Evolutionary conservation across 305 asterid genomes (phyloP).

Genomic region (Coffea humblotiana): DNA sequence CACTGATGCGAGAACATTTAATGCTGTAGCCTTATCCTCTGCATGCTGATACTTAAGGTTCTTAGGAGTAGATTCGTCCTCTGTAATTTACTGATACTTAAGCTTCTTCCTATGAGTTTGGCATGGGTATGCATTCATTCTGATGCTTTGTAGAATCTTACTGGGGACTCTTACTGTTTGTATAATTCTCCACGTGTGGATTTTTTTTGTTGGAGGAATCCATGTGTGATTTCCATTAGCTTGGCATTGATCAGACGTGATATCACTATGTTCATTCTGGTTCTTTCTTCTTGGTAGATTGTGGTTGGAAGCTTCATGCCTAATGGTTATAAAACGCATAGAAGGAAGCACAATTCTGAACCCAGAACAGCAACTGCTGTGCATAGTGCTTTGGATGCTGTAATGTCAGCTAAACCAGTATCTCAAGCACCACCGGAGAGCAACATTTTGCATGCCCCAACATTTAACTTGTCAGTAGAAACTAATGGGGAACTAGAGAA

Average conservation of each 20-base stretch:
- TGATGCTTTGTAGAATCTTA: neutral
- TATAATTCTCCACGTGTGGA: neutral
- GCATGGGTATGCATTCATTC: neutral
- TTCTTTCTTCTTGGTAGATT: conserved; percentile 40
- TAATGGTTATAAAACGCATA: conserved; percentile 44
- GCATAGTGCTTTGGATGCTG: conserved; percentile 42
- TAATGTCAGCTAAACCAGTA: conserved; percentile 54
- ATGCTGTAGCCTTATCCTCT: neutral
- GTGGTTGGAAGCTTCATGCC: conserved; percentile 83
- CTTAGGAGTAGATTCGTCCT: too few relatives aligned
- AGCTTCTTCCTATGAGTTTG: neutral
- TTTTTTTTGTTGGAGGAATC: too few relatives aligned
- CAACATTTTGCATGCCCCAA: conserved; percentile 29
- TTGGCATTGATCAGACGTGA: neutral
- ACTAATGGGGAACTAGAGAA: conserved; percentile 46
- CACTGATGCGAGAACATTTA: neutral
- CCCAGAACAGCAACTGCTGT: conserved; percentile 30
- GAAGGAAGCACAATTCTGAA: conserved; percentile 42
- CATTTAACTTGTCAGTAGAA: conserved; percentile 39
- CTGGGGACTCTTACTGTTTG: neutral
- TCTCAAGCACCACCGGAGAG: conserved; percentile 57
- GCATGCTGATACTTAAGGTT: neutral
- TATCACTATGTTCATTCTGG: neutral
- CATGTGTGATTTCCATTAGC: neutral
- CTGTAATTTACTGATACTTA: neutral